phyloP scores from a whole-genome alignment of 1,139 yeast genomes.

The Debaryomycetaceae sp. region DNA sequence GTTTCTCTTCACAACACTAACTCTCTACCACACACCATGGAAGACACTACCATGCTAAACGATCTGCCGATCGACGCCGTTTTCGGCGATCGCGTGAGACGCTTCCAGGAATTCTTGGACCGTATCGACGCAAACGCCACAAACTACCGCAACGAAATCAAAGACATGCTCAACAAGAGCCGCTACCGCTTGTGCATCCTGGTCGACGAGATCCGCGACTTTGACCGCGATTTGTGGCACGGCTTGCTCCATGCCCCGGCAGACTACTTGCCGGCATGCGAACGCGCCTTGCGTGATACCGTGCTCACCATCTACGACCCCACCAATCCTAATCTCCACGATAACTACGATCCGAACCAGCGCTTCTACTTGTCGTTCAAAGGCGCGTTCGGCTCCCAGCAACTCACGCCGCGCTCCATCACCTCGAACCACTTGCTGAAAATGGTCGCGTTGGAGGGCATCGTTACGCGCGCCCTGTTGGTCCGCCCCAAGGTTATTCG shows the following conservation, averaged over 20 bases:
- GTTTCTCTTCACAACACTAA: too few relatives aligned
- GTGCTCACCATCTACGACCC: slow-evolving; percentile 60
- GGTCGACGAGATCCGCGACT: slow-evolving; percentile 80
- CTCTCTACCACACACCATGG: slow-evolving; percentile 7
- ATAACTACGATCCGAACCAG: slow-evolving; percentile 47
- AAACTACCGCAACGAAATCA: slow-evolving; percentile 59
- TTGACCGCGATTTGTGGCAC: slow-evolving; percentile 67
- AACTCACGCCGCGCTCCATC: slow-evolving; percentile 81
- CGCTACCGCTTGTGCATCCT: slow-evolving; percentile 64
- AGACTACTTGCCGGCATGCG: slow-evolving; percentile 83
- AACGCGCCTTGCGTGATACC: slow-evolving; percentile 76
- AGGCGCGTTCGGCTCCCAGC: slow-evolving; percentile 88
- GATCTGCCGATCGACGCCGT: slow-evolving; percentile 37
- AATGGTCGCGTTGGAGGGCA: slow-evolving; percentile 86
- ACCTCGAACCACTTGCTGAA: slow-evolving; percentile 68
- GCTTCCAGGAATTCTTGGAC: slow-evolving; percentile 82
- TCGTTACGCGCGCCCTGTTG: slow-evolving; percentile 85
- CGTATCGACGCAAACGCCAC: slow-evolving; percentile 35
- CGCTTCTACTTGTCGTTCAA: slow-evolving; percentile 70
- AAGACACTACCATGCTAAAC: slow-evolving; percentile 9
- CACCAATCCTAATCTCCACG: slow-evolving; percentile 31
- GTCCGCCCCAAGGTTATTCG: slow-evolving; percentile 88
- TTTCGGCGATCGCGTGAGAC: slow-evolving; percentile 73
- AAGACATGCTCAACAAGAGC: slow-evolving; percentile 57
- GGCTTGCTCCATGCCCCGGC: slow-evolving; percentile 74